Base-by-base conservation (phyloP, 768 basidiomycete genomes). In the Leccinum pellstonianum region DNA sequence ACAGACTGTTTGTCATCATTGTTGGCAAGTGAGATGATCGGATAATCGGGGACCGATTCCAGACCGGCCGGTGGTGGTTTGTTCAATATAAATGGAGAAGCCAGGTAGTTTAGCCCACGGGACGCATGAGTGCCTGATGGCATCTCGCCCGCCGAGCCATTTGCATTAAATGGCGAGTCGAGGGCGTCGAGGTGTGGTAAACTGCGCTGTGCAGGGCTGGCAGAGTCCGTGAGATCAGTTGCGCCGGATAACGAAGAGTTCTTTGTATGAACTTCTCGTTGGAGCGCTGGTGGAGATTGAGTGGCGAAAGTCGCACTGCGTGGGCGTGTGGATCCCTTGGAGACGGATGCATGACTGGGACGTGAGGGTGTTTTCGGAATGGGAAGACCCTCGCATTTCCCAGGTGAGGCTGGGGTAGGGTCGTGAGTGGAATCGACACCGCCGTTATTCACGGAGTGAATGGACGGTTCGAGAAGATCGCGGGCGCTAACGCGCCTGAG, bases 391-490 rank as follows among this genome's bases (percentile, higher is more conserved):
- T 43, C 41, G 41, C 46, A 50, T 43, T 64, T 67, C 54, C 29
- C 58, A 9, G 62, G 50, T 12, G 59, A 64, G 43, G 46, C 38
- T 17, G 38, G 57, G 56, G 50, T 35, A 27, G 14, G 50, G 35
- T 43, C 33, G 5, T n/a, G 60, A 1, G 59, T 9, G 43, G 54
- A 47, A 55, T 61, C 65, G 19, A 58, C 1, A 47, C 60, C 55
- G 12, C 54, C 46, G 2, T 55, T 46, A 49, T 50, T 60, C 48
- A 58, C 61, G 35, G 55, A 17, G 47, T 62, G 62, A 27, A 21
- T 52, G 10, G 65, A 58, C 10, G 68, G 57, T 35, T 66, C 72
- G 5, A 67, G 62, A 48, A 69, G 67, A 35, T 75, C 73, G 33
- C 54, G 64, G 27, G 72, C 47, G 27, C 56, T 66, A 31, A 59